Evolutionary conservation across 2,329 filamentous ascomycete genomes (phyloP).

Genomic region (Delphinella strobiligena): DNA sequence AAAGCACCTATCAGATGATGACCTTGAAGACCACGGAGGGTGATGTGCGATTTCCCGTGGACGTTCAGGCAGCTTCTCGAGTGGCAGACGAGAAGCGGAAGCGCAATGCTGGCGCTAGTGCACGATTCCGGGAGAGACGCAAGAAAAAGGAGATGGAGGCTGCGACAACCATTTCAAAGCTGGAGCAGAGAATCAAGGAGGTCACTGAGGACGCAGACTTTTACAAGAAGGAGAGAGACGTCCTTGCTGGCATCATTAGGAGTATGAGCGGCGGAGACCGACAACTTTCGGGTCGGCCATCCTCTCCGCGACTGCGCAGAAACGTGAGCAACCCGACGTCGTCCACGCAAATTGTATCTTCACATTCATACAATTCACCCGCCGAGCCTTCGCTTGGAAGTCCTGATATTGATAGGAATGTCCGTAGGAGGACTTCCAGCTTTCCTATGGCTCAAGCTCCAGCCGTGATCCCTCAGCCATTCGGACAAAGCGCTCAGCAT

Average conservation of each 20-base stretch:
- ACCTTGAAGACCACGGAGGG: slow-evolving; percentile 40
- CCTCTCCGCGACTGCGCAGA: slow-evolving; percentile 27
- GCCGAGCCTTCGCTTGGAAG: not conserved
- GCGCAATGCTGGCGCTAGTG: slow-evolving; percentile 75
- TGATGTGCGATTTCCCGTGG: slow-evolving; percentile 53
- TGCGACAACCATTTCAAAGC: slow-evolving; percentile 52
- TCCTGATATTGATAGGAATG: slow-evolving; percentile 7
- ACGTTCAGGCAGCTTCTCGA: slow-evolving; percentile 70
- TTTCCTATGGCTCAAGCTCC: not conserved
- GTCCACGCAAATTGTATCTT: not conserved
- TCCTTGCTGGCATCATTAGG: slow-evolving; percentile 54
- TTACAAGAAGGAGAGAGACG: slow-evolving; percentile 61
- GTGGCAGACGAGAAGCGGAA: slow-evolving; percentile 76
- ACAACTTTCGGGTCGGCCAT: slow-evolving; percentile 29
- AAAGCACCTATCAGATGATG: slow-evolving; percentile 41
- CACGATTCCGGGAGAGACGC: slow-evolving; percentile 66
- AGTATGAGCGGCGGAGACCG: slow-evolving; percentile 42
- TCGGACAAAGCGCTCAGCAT: not conserved
- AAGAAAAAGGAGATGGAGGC: slow-evolving; percentile 73
- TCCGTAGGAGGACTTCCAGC: slow-evolving; percentile 6
- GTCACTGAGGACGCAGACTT: slow-evolving; percentile 57
- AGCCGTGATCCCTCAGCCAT: not conserved
- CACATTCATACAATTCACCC: not conserved
- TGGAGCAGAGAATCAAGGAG: slow-evolving; percentile 59
- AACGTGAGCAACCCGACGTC: not conserved